These are phyloP conservation scores for Colletotrichum scovillei DNA, from an alignment of 2,329 filamentous ascomycete species.

Conservation along the genomic window DNA sequence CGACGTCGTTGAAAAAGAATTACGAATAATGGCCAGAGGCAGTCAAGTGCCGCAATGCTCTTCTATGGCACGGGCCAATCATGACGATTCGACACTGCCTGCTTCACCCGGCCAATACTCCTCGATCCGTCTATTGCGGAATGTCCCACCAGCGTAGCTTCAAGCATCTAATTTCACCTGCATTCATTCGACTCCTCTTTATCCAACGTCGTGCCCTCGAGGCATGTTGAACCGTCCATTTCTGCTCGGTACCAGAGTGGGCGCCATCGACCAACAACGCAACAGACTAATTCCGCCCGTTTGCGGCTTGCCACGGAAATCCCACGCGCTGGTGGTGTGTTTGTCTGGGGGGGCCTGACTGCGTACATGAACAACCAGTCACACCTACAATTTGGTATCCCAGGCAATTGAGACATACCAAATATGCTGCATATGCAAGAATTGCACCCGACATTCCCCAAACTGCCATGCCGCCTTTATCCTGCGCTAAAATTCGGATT, in stretches of 20 bases:
- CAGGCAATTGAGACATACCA: neutral
- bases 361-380: neutral
- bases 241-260: neutral
- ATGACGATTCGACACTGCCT: constrained; percentile 27
- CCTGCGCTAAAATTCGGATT: constrained; percentile 24
- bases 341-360: constrained; percentile 10
- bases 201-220: neutral
- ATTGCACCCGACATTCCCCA: constrained; percentile 33
- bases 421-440: constrained; percentile 24
- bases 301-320: no score
- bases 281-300: no score
- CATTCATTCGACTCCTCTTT: neutral
- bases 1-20: constrained; percentile 24
- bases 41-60: constrained; percentile 2
- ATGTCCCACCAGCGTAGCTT: neutral
- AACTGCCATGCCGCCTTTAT: constrained; percentile 14
- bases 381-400: neutral
- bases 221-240: neutral
- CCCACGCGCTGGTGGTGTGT: neutral
- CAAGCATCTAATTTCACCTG: constrained; percentile 6
- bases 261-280: no score
- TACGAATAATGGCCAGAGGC: constrained; percentile 34
- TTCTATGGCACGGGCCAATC: constrained; percentile 20
- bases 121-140: neutral
- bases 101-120: constrained; percentile 21